Percentiles rank a stretch among this genome's conserved stretches.
Evolutionary conservation across 1,139 yeast genomes (phyloP).

Genomic region (Meyerozyma sp.): DNA sequence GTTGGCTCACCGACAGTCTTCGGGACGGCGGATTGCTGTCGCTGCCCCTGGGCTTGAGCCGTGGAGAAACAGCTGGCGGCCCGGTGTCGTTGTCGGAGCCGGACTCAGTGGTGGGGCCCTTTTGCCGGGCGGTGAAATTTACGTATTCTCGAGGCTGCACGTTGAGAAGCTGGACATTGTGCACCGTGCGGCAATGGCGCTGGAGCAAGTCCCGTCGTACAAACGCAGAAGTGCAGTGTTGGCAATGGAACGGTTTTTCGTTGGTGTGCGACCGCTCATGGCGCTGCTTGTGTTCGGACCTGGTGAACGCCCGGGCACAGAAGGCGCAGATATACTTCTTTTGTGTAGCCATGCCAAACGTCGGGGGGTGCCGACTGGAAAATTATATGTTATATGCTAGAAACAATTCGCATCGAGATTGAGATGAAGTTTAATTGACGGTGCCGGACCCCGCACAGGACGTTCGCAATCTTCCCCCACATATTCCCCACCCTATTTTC

Average conservation of each 20-base stretch:
- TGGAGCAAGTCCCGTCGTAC: constrained; percentile 73
- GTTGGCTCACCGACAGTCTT: constrained; percentile 3
- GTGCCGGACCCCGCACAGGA: not conserved
- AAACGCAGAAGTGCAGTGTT: constrained; percentile 65
- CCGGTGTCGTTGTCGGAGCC: constrained; percentile 4
- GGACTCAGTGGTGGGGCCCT: constrained; percentile 4
- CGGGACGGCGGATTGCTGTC: constrained; percentile 1
- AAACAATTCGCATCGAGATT: no score
- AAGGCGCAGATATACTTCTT: constrained; percentile 72
- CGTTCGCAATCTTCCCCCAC: not conserved
- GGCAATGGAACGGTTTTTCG: constrained; percentile 75
- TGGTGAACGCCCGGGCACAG: constrained; percentile 75
- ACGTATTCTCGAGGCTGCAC: constrained; percentile 3
- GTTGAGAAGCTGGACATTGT: constrained; percentile 29
- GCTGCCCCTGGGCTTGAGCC: constrained; percentile 1
- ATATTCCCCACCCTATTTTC: not conserved
- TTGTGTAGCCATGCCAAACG: constrained; percentile 33
- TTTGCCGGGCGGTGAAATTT: not conserved
- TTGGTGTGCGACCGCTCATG: constrained; percentile 84
- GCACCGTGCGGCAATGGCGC: constrained; percentile 76
- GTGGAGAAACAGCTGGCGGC: not conserved
- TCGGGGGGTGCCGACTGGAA: no score
- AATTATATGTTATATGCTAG: no score
- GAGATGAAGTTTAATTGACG: no score
- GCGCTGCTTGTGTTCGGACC: constrained; percentile 77